These are phyloP conservation scores for Oryza rufipogon DNA, from an alignment of 176 grass and related monocot genomes.

Conservation along the genomic window DNA sequence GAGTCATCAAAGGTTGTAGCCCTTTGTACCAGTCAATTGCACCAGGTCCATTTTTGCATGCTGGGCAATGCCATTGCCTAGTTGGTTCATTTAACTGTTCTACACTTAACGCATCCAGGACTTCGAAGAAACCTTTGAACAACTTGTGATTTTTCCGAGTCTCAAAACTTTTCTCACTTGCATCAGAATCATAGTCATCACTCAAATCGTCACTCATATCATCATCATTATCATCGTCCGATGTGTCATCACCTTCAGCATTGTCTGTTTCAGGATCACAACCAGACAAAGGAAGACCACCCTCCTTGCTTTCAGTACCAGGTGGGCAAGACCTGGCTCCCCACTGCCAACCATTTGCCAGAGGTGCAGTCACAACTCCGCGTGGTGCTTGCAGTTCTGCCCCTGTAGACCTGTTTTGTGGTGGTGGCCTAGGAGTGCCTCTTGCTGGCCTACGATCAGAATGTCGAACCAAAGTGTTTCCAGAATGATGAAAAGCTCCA, in stretches of 20 bases:
- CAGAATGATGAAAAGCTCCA: slow-evolving; percentile 42
- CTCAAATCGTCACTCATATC: slow-evolving; percentile 63
- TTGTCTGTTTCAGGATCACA: slow-evolving; percentile 47
- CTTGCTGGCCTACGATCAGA: slow-evolving; percentile 51
- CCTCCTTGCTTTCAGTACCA: slow-evolving; percentile 48
- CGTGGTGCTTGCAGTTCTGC: slow-evolving; percentile 41
- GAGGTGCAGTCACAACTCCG: slow-evolving; percentile 49
- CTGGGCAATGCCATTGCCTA: slow-evolving; percentile 74
- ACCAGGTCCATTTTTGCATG: slow-evolving; percentile 92
- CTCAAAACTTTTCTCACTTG: slow-evolving; percentile 66
- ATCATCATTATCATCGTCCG: slow-evolving; percentile 63
- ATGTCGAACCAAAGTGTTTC: slow-evolving; percentile 38
- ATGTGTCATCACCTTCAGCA: slow-evolving; percentile 29
- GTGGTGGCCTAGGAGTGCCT: slow-evolving; percentile 44
- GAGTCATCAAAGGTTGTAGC: slow-evolving; percentile 72
- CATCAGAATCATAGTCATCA: slow-evolving; percentile 84
- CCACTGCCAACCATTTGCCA: slow-evolving; percentile 68
- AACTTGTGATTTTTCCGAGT: slow-evolving; percentile 71
- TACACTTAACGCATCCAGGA: slow-evolving; percentile 53
- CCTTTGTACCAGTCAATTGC: slow-evolving; percentile 94
- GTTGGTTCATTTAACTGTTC: slow-evolving; percentile 69
- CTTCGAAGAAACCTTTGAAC: slow-evolving; percentile 80
- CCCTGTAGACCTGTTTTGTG: slow-evolving; percentile 44
- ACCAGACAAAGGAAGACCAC: slow-evolving; percentile 33
- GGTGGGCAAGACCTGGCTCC: slow-evolving; percentile 47